Evolutionary conservation across 352 stramenopile genomes (phyloP), one percentile per base, ranked within the genome.

Genomic region (Pythium volutum): DNA sequence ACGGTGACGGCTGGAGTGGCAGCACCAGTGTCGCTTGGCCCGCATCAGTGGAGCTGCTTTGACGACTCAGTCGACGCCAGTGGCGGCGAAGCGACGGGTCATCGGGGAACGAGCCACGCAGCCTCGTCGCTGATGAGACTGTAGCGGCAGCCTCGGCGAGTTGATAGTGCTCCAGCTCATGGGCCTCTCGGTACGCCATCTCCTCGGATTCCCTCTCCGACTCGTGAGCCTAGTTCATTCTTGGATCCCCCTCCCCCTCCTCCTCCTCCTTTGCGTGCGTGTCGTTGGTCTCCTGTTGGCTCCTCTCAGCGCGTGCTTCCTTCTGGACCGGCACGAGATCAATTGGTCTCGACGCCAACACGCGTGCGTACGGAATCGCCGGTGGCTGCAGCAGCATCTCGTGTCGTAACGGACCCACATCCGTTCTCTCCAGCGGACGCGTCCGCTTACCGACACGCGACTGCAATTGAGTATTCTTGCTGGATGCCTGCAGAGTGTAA

Each of bases 161-260:
- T 20, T 76, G 43, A 41, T 87, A 87, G 58, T 74, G 76, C 55
- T 87, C 77, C n/a, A 69, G 47, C 20, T 51, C 45, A 48, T 83
- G 73, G 7, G 70, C 53, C 34, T 43, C 26, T 20, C 55, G 46
- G 43, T 82, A 87, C 6, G 26, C 43, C 20, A 25, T 16, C 31
- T 83, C 76, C 3, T 62, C 16, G n/a, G n/a, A n/a, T 3, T 57
- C 45, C 3, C 11, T 46, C 50, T 59, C 53, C 27, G 10, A 20
- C 2, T 11, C 11, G 15, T 9, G 16, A 4, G 4, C 33, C 4
- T 10, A 11, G 2, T 0, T 22, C 0, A 42, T 33, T 2, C 38
- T 5, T 16, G 31, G 18, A 2, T 42, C 29, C 18, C n/a, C 52
- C 23, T 38, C 10, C 9, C n/a, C n/a, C 12, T 53, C 15, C 0